Conservation (phyloP, 2,329 filamentous ascomycete genomes). For the Domatiomyces catenatus region DNA sequence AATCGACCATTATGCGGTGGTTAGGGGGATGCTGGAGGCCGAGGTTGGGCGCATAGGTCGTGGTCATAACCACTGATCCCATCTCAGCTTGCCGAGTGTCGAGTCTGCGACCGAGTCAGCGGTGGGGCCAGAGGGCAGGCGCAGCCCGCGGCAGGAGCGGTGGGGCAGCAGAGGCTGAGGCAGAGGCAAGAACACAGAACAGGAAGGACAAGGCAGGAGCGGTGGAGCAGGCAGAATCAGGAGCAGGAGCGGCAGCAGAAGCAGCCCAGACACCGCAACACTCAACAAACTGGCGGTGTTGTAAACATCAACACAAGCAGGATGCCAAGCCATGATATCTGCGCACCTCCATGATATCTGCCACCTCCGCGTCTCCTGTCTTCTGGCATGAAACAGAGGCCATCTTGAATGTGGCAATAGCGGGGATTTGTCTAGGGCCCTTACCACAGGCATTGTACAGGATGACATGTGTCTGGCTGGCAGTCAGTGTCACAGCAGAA, state of each 20-base stretch:
- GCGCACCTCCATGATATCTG: too few relatives aligned
- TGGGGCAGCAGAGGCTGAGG: slow-evolving; percentile 6
- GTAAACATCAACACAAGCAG: background rate
- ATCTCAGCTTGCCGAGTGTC: slow-evolving; percentile 32
- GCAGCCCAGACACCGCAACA: background rate
- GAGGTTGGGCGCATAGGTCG: slow-evolving; percentile 54
- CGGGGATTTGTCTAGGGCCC: background rate
- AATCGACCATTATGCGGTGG: slow-evolving; percentile 44
- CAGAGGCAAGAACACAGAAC: slow-evolving; percentile 5
- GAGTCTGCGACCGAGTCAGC: slow-evolving; percentile 9
- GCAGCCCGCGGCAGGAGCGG: background rate
- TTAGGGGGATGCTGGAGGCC: slow-evolving; percentile 46
- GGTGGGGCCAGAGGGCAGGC: slow-evolving; percentile 2
- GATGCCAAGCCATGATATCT: too few relatives aligned
- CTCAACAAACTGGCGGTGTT: background rate
- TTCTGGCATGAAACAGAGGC: too few relatives aligned
- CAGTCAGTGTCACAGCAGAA: background rate
- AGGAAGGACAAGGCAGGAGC: background rate
- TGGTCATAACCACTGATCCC: slow-evolving; percentile 47
- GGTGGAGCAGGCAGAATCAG: background rate
- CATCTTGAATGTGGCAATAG: background rate
- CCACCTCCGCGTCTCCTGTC: background rate
- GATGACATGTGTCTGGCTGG: background rate
- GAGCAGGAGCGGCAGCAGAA: background rate
- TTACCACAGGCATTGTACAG: background rate